Evolutionary conservation across 371 early-diverging fungal genomes (phyloP).

Genomic region (Rhizomucor miehei): DNA sequence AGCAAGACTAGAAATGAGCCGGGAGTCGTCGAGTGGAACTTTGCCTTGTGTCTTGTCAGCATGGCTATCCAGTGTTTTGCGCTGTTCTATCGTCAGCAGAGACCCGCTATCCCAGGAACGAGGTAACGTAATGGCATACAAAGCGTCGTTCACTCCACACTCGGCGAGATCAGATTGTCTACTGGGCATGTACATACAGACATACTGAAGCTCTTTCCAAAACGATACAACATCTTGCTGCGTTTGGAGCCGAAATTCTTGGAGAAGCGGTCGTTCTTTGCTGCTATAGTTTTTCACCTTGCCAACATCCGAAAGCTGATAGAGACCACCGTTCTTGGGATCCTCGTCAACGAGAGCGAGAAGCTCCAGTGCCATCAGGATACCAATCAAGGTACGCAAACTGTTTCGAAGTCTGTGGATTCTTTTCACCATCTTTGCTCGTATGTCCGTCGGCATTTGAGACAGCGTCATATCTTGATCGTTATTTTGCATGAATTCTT

Average conservation of each 20-base stretch:
- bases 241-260: conserved; percentile 1
- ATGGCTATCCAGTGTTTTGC: conserved; percentile 8
- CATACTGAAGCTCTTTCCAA: conserved; percentile 21
- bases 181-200: conserved; percentile 7
- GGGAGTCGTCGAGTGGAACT: conserved; percentile 11
- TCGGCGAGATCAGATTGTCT: not conserved
- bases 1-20: conserved; percentile 9
- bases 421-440: conserved; percentile 1
- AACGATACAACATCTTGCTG: conserved; percentile 7
- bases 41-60: conserved; percentile 5
- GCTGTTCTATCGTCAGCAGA: conserved; percentile 9
- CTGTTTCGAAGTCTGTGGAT: conserved; percentile 6
- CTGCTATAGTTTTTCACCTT: conserved; percentile 11
- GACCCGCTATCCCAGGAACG: conserved; percentile 12
- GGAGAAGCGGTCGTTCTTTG: conserved; percentile 11
- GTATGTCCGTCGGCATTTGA: conserved; percentile 5
- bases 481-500: conserved; percentile 9
- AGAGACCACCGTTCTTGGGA: not conserved
- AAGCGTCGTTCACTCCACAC: not conserved
- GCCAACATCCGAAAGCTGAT: not conserved
- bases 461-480: conserved; percentile 6
- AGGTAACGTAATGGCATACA: conserved; percentile 9
- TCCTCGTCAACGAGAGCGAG: conserved; percentile 1
- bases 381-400: conserved; percentile 3
- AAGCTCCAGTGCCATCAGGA: conserved; percentile 15